Percentiles rank a stretch among this genome's conserved stretches.
Evolutionary conservation across 1,139 yeast species (phyloP).

Genomic region (Saccharomyces hybrid): DNA sequence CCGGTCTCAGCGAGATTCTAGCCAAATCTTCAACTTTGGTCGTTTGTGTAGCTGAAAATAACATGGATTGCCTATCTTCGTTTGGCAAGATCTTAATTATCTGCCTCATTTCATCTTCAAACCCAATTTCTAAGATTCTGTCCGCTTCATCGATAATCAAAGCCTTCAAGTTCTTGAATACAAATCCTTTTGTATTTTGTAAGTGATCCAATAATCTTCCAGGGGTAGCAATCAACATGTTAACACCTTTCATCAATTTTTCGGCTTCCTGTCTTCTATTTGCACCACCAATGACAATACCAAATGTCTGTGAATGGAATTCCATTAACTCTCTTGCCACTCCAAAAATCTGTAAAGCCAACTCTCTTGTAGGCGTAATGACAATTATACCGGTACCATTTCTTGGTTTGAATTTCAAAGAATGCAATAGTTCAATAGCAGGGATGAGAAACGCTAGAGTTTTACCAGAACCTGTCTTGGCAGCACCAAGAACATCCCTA

Average conservation of each 20-base stretch:
- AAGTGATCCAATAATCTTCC: constrained; percentile 94
- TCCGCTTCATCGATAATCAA: constrained; percentile 95
- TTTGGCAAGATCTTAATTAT: constrained; percentile 89
- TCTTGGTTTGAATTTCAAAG: constrained; percentile 83
- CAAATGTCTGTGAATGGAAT: constrained; percentile 82
- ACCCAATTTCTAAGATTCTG: constrained; percentile 91
- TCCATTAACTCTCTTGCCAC: constrained; percentile 92
- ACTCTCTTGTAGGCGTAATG: constrained; percentile 82
- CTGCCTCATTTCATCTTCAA: constrained; percentile 97
- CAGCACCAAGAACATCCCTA: constrained; percentile 92
- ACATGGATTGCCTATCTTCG: constrained; percentile 92
- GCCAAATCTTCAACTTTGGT: constrained; percentile 98
- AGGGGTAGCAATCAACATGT: constrained; percentile 90
- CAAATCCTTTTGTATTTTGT: constrained; percentile 90
- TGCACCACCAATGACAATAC: constrained; percentile 97
- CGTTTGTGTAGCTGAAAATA: constrained; percentile 97
- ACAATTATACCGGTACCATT: constrained; percentile 87
- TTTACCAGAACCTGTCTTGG: constrained; percentile 97
- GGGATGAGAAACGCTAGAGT: constrained; percentile 93
- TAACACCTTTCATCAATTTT: constrained; percentile 87
- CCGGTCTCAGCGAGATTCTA: constrained; percentile 87
- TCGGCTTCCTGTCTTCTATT: constrained; percentile 97
- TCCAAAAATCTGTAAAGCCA: constrained; percentile 94
- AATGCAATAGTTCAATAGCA: constrained; percentile 83
- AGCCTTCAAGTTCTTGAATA: constrained; percentile 89